Base-by-base conservation (phyloP, 2,329 filamentous ascomycete genomes). In the Penicillium sp. region DNA sequence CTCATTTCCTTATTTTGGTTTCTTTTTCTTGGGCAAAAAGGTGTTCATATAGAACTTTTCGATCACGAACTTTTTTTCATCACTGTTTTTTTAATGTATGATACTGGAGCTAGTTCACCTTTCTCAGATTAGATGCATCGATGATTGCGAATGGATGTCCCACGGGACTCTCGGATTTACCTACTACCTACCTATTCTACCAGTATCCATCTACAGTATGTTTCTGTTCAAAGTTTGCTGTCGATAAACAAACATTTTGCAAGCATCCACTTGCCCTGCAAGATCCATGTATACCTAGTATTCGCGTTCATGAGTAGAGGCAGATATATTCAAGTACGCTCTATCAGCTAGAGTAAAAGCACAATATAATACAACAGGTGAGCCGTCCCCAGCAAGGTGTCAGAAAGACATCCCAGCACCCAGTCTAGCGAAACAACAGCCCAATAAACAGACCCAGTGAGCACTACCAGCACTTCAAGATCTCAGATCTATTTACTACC, bases 401-500 rank as follows among this genome's bases (percentile, higher is more conserved):
- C 42, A 48, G 6, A 22, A 33, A 27, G 35, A 15, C 22, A 35
- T 20, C 42, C 23, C 7, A 31, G 29, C 29, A 15, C 29, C 4
- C 12, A 11, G 29, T 31, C 29, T 31, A 31, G 14, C 6, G 12
- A 31, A 29, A 31, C 14, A 15, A 14, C 29, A 14, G 14, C 27
- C 27, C 5, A 11, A 14, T 29, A 31, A 31, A 14, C 29, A 3
- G 14, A 31, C 6, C 29, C 5, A 31, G 5, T 31, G 11, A 29
- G 27, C 29, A 14, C 5, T 15, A 31, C 0, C 2, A n/a, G 29
- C 14, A 15, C 29, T 15, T 6, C 29, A 29, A 29, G 1, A 11
- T 11, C 18, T 42, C 23, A 26, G 25, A 37, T 14, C 8, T 59
- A 69, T 53, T 64, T 73, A 53, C 51, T 59, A 8, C 60, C 56